A percentile compares a stretch with the other conserved stretches of the same genome.
These are phyloP conservation scores for Cordyceps farinosa DNA, from an alignment of 2,329 filamentous ascomycete species.

Conservation along the genomic window DNA sequence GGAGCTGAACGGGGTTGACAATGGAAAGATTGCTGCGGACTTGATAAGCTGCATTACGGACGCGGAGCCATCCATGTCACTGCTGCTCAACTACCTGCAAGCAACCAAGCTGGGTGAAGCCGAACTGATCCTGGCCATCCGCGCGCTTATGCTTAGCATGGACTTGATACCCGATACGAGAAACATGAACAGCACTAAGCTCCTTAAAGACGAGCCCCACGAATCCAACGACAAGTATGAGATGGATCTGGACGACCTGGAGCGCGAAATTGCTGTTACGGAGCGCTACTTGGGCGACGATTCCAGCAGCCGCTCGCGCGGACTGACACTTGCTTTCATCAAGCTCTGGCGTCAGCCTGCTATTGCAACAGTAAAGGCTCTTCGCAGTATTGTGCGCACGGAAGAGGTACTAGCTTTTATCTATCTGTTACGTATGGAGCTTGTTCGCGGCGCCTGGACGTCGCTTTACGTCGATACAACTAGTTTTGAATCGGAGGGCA, in stretches of 20 bases:
- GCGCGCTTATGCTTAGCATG: conserved; percentile 65
- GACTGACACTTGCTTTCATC: conserved; percentile 64
- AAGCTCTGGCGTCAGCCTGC: conserved; percentile 66
- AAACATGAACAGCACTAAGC: conserved; percentile 31
- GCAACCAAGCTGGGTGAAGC: conserved; percentile 61
- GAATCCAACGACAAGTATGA: conserved; percentile 35
- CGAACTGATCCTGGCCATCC: conserved; percentile 65
- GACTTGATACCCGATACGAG: conserved; percentile 50
- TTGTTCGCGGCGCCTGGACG: conserved; percentile 74
- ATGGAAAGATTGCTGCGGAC: conserved; percentile 53
- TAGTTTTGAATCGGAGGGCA: conserved; percentile 40
- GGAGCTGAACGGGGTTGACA: conserved; percentile 41
- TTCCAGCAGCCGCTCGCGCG: conserved; percentile 57
- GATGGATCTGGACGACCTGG: conserved; percentile 57
- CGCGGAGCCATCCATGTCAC: conserved; percentile 64
- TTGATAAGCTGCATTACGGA: conserved; percentile 60
- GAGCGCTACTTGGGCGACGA: conserved; percentile 65
- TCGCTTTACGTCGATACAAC: conserved; percentile 63
- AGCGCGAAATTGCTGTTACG: conserved; percentile 64
- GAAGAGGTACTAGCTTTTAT: conserved; percentile 70
- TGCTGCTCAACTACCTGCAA: conserved; percentile 63
- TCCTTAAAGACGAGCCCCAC: conserved; percentile 30
- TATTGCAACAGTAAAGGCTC: conserved; percentile 55
- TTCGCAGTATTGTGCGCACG: conserved; percentile 61
- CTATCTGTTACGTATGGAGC: conserved; percentile 67